phyloP scores from a whole-genome alignment of 306 rosid species.

The Cicer cuneatum region DNA sequence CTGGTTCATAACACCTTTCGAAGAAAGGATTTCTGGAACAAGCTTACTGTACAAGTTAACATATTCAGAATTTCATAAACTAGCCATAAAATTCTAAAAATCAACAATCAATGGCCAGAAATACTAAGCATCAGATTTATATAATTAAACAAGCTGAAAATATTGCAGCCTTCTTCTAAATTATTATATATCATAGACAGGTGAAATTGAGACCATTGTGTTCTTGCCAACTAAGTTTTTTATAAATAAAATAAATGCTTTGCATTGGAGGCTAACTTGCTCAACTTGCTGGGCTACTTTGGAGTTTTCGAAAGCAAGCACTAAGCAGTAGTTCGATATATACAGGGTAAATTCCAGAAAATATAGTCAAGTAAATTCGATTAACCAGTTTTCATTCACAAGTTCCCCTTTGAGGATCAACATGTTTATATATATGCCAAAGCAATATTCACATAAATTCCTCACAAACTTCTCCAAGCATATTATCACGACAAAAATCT shows the following conservation, averaged over 20 bases:
- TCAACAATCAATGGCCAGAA: conserved; percentile 14
- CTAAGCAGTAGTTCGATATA: conserved; percentile 4
- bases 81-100: conserved; percentile 5
- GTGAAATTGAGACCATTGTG: conserved; percentile 8
- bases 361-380: conserved; percentile 29
- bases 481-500: conserved; percentile 34
- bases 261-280: not conserved
- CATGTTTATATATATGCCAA: conserved; percentile 27
- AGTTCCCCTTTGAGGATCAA: not conserved
- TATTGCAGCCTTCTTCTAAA: conserved; percentile 9
- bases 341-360: conserved; percentile 10
- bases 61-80: conserved; percentile 20
- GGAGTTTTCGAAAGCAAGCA: not conserved
- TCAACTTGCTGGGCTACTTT: conserved; percentile 13
- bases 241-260: conserved; percentile 4
- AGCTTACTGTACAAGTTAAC: conserved; percentile 25
- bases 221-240: conserved; percentile 9
- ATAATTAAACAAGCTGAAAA: conserved; percentile 23
- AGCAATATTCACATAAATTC: not conserved
- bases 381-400: conserved; percentile 19
- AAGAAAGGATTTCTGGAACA: conserved; percentile 3
- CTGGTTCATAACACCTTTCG: not conserved
- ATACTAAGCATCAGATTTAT: not conserved
- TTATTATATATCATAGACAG: conserved; percentile 23
- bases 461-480: conserved; percentile 19